phyloP scores from a whole-genome alignment of 306 rosid genomes.

The Alnus glutinosa region DNA sequence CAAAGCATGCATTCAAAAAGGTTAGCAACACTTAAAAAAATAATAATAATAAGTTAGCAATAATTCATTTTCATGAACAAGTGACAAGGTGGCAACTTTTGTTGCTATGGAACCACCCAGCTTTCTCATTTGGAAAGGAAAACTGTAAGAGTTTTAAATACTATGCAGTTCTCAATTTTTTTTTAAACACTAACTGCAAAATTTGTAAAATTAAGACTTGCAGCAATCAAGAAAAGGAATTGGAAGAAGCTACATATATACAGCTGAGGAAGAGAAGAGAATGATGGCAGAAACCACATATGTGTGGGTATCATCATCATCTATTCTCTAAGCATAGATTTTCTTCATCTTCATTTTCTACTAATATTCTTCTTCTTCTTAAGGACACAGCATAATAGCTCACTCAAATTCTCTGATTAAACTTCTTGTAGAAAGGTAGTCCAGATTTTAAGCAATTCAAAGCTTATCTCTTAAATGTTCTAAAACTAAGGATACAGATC shows the following conservation, averaged over 20 bases:
- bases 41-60: too few species aligned
- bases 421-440: background rate
- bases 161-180: background rate
- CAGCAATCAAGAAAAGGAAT: background rate
- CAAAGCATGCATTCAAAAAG: background rate
- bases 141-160: background rate
- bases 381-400: background rate
- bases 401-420: background rate
- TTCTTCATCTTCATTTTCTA: background rate
- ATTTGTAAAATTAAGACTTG: background rate
- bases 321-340: background rate
- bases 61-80: background rate
- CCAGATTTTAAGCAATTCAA: background rate
- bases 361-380: background rate
- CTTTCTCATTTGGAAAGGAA: background rate
- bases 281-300: background rate
- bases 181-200: background rate
- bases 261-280: background rate
- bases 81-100: background rate
- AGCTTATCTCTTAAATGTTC: background rate
- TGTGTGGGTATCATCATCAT: background rate
- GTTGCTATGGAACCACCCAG: background rate
- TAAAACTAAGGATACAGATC: background rate
- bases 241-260: background rate
- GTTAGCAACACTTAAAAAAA: too few species aligned